Base-by-base conservation (phyloP, 306 rosid species). In the Vachellia collinsii region DNA sequence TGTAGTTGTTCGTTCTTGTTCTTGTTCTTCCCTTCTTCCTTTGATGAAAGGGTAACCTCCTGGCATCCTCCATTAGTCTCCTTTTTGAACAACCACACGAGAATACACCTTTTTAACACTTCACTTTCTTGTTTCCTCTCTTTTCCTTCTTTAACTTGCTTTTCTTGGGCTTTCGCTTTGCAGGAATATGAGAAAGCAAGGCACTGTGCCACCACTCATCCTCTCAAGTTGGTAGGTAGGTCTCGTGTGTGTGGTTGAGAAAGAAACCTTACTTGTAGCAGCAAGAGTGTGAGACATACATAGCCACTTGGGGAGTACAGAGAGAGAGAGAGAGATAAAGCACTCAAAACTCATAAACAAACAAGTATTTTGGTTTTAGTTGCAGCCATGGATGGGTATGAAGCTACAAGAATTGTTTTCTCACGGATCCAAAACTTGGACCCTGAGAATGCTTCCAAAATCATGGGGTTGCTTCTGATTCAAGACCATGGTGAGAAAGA, bases 391-490 rank as follows among this genome's bases (percentile, higher is more conserved):
- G 98, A 96, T 90, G 88, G 93, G 76, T 95, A 93, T 59, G 98
- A 95, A 84, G 98, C 99, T 39, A 92, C 99, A 8, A 95, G 93
- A 72, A 86, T 92, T 74, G 98, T 95, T 34, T 93, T 88, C 85
- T 87, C 97, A 34, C 88, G 98, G 86, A 93, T 95, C 89, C 97
- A 93, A 50, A 93, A 65, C 87, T 75, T 95, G 86, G 99, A 95
- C 93, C 98, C 97, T 63, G 99, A 92, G 82, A 95, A 95, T 79
- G 99, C 99, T 29, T 93, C 99, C n/a, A 93, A 93, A 85, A 93
- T 95, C 88, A 95, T 95, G 99, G 98, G 99, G 13, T 79, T 95
- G n/a, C 97, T 95, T 50, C 86, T 93, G 48, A 86, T 95, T 75
- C 98, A 95, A 86, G 99, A 95, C 84, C 96, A 93, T 83, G 98